Percentiles rank a stretch among this genome's conserved stretches.
Evolutionary conservation across 192 early-diverging fungal genomes (phyloP).

Genomic region (Coemansia sp.): DNA sequence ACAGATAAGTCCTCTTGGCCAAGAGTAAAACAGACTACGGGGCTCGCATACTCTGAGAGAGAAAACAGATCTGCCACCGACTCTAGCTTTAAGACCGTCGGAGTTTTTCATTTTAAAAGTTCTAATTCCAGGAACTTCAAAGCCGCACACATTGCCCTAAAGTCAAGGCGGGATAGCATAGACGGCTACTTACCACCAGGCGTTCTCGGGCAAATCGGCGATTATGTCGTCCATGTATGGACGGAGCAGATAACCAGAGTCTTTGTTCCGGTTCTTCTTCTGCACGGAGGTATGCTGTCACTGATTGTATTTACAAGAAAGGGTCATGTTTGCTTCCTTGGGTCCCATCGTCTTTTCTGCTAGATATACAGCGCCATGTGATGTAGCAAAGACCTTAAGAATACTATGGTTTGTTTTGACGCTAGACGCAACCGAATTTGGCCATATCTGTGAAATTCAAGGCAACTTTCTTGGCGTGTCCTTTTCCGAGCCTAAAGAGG

Average conservation of each 20-base stretch:
- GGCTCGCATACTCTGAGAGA: no score
- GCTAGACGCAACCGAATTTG: background rate
- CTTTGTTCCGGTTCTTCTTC: slow-evolving; percentile 13
- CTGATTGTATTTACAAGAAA: slow-evolving; percentile 21
- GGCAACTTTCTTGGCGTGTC: background rate
- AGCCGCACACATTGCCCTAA: no score
- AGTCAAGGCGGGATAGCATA: no score
- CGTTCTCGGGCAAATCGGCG: slow-evolving; percentile 29
- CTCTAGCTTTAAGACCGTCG: no score
- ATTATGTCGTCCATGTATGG: slow-evolving; percentile 15
- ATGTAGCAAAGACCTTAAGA: background rate
- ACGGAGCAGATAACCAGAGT: slow-evolving; percentile 12
- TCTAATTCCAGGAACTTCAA: no score
- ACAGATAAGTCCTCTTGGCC: no score
- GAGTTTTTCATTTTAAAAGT: no score
- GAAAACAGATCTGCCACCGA: no score
- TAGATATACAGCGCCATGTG: background rate
- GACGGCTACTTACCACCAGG: background rate
- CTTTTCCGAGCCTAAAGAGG: background rate
- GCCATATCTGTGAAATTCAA: background rate
- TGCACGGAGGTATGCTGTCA: slow-evolving; percentile 13
- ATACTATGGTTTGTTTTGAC: background rate
- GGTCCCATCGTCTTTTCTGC: slow-evolving; percentile 3
- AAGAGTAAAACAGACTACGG: no score
- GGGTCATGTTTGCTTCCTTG: background rate